Evolutionary conservation across 225 moss, liverwort and hornwort species (phyloP).

Genomic region (Antitrichia curtipendula): DNA sequence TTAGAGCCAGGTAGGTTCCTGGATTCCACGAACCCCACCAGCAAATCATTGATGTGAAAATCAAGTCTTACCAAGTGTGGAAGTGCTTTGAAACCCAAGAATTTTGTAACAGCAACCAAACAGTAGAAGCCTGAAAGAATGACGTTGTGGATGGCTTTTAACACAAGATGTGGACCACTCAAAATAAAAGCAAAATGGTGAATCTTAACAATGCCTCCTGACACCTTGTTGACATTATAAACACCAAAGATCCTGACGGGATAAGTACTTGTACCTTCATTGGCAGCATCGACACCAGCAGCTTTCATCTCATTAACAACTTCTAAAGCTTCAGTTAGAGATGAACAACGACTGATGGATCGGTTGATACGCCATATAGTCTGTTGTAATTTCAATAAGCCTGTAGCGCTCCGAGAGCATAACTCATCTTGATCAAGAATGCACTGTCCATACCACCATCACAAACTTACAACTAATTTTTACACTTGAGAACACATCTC

Average conservation of each 20-base stretch:
- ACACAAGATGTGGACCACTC: neutral
- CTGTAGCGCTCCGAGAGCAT: constrained; percentile 70
- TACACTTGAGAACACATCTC: neutral
- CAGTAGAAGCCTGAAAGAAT: neutral
- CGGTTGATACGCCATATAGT: constrained; percentile 92
- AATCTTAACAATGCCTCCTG: neutral
- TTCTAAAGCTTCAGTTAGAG: constrained; percentile 62
- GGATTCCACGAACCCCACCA: neutral
- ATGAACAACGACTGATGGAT: constrained; percentile 72
- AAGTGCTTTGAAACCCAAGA: neutral
- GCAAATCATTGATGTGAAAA: neutral
- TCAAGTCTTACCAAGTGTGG: neutral
- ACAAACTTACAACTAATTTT: neutral
- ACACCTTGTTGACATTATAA: neutral
- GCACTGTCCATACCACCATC: constrained; percentile 40
- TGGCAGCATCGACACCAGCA: constrained; percentile 59
- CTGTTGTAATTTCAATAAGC: constrained; percentile 80
- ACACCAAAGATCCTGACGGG: neutral
- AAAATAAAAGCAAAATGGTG: neutral
- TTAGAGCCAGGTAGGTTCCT: constrained; percentile 89
- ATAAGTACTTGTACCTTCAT: constrained; percentile 43
- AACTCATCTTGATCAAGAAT: constrained; percentile 85
- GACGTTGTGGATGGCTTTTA: neutral
- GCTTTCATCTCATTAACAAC: constrained; percentile 88
- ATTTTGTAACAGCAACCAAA: neutral